Conservation (phyloP, 495 filamentous ascomycete genomes). For the Neurospora terricola region DNA sequence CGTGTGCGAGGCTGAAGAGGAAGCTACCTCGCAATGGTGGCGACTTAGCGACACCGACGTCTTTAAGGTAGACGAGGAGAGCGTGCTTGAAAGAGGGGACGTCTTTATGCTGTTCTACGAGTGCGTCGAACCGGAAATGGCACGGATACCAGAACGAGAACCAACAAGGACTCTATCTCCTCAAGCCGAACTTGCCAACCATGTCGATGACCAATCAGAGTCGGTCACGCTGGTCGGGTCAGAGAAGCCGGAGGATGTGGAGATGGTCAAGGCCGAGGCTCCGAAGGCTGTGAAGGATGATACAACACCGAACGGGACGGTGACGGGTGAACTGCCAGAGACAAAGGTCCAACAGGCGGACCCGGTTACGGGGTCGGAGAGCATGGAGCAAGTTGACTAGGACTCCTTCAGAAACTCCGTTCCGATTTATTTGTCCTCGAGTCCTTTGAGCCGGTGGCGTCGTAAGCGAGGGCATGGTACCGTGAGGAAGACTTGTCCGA, state of each 20-base stretch:
- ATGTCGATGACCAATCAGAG: not conserved
- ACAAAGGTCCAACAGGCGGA: not conserved
- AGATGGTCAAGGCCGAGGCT: not conserved
- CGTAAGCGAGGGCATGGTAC: not conserved
- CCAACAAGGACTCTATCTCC: not conserved
- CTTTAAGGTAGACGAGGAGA: constrained; percentile 56
- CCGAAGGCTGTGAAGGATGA: not conserved
- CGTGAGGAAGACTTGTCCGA: not conserved
- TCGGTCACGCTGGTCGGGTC: not conserved
- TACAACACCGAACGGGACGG: not conserved
- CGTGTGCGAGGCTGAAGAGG: constrained; percentile 2
- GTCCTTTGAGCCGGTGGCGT: not conserved
- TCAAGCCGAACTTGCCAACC: not conserved
- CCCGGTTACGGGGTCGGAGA: not conserved
- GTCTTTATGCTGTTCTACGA: constrained; percentile 99
- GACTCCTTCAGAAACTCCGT: not conserved
- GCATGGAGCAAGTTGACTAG: not conserved
- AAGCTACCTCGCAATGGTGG: constrained; percentile 56
- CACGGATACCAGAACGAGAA: constrained; percentile 11
- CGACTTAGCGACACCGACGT: constrained; percentile 80
- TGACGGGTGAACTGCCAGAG: not conserved
- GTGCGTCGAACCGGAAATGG: constrained; percentile 34
- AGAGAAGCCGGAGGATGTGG: not conserved
- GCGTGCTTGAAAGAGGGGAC: constrained; percentile 67
- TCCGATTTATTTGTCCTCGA: not conserved